These are phyloP conservation scores for Gynostemma pentaphyllum DNA, from an alignment of 306 rosid genomes.

Conservation along the genomic window DNA sequence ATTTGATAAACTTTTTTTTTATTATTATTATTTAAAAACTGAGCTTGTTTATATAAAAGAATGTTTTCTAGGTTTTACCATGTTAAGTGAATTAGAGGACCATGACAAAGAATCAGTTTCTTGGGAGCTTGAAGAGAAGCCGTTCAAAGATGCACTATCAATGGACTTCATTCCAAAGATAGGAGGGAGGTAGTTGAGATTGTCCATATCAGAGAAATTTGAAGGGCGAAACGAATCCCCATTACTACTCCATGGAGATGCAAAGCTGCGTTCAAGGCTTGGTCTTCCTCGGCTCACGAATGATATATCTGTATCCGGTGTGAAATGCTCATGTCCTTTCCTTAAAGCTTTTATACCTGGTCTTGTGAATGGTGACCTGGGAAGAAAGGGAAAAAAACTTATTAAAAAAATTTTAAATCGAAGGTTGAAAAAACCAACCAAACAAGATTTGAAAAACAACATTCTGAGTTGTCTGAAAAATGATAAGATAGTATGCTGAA, in stretches of 20 bases:
- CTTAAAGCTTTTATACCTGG: constrained; percentile 17
- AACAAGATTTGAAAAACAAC: too few relatives aligned
- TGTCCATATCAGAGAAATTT: constrained; percentile 33
- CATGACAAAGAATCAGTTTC: neutral
- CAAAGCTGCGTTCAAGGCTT: constrained; percentile 33
- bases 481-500: too few relatives aligned
- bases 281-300: constrained; percentile 61
- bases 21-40: too few relatives aligned
- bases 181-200: constrained; percentile 28
- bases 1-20: too few relatives aligned
- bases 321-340: constrained; percentile 29
- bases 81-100: neutral
- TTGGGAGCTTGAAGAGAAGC: constrained; percentile 9
- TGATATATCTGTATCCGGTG: constrained; percentile 51
- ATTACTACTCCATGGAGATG: constrained; percentile 31
- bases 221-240: constrained; percentile 29
- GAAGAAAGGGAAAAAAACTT: too few relatives aligned
- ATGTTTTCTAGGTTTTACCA: neutral
- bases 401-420: too few relatives aligned
- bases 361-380: constrained; percentile 67
- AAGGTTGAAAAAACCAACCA: too few relatives aligned
- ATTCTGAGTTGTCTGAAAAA: too few relatives aligned
- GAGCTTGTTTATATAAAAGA: too few relatives aligned
- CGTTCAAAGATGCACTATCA: constrained; percentile 19
- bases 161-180: constrained; percentile 28